Evolutionary conservation across 176 grass and related monocot species (phyloP).

Genomic region (Cenchrus fungigraminus): DNA sequence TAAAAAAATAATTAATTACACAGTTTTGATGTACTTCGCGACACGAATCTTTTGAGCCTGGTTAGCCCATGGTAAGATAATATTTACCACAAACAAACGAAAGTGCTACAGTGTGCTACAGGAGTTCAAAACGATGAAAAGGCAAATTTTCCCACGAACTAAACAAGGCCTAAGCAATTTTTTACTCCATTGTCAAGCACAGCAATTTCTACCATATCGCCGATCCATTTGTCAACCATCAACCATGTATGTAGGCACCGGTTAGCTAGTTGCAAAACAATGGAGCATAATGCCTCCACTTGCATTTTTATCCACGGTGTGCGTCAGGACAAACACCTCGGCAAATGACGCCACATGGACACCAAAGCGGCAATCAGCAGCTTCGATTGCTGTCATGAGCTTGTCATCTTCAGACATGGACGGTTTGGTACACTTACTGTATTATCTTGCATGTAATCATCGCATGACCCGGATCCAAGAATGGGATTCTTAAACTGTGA

Average conservation of each 20-base stretch:
- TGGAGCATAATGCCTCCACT: neutral
- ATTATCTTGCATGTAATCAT: neutral
- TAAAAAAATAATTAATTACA: no score
- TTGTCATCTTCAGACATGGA: neutral
- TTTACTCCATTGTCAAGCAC: neutral
- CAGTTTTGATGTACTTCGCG: no score
- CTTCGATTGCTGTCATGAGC: neutral
- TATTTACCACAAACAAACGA: no score
- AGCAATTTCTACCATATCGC: neutral
- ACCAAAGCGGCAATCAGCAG: neutral
- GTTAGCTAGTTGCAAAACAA: neutral
- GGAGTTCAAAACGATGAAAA: no score
- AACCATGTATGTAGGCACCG: neutral
- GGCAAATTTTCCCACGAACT: no score
- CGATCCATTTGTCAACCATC: no score
- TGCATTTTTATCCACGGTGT: neutral
- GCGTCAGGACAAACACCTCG: neutral
- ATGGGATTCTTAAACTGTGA: neutral
- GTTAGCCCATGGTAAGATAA: no score
- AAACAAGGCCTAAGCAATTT: no score
- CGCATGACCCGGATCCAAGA: constrained; percentile 11
- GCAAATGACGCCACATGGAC: constrained; percentile 30
- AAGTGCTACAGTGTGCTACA: no score
- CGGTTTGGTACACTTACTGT: neutral
- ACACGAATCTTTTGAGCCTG: no score